phyloP scores from a whole-genome alignment of 1,139 yeast species.

The Tardiomyces depauwii region DNA sequence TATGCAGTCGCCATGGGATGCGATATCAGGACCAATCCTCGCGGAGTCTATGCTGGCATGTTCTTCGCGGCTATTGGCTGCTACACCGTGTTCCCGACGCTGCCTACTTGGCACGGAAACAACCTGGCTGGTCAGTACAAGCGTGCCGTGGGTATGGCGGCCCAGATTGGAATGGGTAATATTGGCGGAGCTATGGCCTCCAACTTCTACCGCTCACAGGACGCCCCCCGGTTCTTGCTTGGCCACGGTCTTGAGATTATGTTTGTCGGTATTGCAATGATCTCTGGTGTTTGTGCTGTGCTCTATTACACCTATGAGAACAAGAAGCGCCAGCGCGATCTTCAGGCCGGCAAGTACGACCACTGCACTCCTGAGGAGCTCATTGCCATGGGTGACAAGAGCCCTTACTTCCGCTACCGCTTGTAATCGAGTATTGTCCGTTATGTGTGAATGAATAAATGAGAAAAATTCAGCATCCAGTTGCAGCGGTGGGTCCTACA shows the following conservation, averaged over 20 bases:
- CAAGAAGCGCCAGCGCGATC: constrained; percentile 12
- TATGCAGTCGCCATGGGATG: constrained; percentile 14
- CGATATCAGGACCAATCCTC: constrained; percentile 13
- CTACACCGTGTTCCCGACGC: constrained; percentile 28
- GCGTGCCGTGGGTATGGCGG: constrained; percentile 31
- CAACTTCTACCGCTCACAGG: constrained; percentile 25
- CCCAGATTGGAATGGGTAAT: constrained; percentile 32
- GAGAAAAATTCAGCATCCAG: too few species aligned
- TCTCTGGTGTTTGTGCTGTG: constrained; percentile 2
- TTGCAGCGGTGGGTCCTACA: too few species aligned
- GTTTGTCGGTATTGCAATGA: constrained; percentile 8
- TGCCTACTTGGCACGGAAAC: constrained; percentile 30
- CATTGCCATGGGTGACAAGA: constrained; percentile 26
- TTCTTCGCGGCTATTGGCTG: constrained; percentile 28
- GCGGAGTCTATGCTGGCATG: constrained; percentile 24
- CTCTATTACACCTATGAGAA: constrained; percentile 17
- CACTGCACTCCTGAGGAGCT: constrained; percentile 18
- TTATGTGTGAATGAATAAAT: too few species aligned
- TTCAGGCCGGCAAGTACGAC: constrained; percentile 21
- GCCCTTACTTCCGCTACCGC: constrained; percentile 17
- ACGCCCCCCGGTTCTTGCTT: constrained; percentile 22
- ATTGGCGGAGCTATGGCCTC: constrained; percentile 32
- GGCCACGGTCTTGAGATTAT: constrained; percentile 23
- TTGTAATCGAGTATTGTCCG: too few species aligned
- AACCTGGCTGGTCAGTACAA: constrained; percentile 29